A percentile compares a stretch with the other conserved stretches of the same genome.
Evolutionary conservation across 257 asterid species (phyloP).

Genomic region (Solanum virginianum): DNA sequence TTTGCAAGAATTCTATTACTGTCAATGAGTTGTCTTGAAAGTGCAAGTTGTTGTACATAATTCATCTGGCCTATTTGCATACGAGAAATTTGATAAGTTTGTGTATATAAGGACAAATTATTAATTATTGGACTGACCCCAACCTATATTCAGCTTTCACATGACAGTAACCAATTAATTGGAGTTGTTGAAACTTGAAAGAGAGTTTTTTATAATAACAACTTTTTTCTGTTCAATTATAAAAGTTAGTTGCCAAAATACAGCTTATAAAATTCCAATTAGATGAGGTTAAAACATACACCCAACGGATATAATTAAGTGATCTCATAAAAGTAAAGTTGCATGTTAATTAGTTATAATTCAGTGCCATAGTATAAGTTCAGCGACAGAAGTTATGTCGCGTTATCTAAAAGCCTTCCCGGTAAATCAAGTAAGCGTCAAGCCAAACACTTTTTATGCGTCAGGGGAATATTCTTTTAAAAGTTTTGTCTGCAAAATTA

Average conservation of each 20-base stretch:
- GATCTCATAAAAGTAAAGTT: no score
- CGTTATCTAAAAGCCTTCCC: no score
- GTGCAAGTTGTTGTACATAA: background rate
- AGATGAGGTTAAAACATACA: background rate
- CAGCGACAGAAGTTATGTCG: no score
- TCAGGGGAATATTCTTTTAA: no score
- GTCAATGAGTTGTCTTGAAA: background rate
- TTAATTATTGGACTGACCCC: background rate
- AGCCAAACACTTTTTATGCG: no score
- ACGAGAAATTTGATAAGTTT: background rate
- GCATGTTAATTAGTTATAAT: no score
- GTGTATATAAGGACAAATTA: background rate
- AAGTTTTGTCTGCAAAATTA: no score
- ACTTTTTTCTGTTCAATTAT: background rate
- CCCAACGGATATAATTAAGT: no score
- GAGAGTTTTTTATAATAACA: background rate
- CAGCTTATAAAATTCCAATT: background rate
- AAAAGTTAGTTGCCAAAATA: background rate
- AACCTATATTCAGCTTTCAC: background rate
- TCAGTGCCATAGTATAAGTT: no score
- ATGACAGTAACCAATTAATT: background rate
- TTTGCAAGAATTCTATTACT: background rate
- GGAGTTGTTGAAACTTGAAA: background rate
- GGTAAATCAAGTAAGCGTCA: no score
- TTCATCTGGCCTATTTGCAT: background rate